Conservation (phyloP, 371 early-diverging fungal species). For the Thermomucor indicae-seudaticae region DNA sequence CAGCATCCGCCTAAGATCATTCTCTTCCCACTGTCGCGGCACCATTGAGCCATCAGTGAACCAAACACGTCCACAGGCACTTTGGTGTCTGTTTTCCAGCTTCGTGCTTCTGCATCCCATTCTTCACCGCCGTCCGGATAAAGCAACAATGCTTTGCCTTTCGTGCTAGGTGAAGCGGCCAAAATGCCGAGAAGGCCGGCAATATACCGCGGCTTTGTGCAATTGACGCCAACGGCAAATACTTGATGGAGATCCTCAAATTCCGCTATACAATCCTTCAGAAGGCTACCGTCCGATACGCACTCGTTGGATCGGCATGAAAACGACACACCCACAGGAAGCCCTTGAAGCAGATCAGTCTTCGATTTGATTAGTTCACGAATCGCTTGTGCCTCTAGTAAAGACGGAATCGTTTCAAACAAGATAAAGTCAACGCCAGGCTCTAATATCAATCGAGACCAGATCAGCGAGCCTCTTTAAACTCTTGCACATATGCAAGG, state of each 20-base stretch:
- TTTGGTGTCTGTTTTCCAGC: conserved; percentile 19
- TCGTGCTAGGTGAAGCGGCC: neutral
- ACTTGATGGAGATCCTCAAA: conserved; percentile 19
- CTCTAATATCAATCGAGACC: too few relatives aligned
- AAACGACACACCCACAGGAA: conserved; percentile 37
- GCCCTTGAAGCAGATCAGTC: conserved; percentile 1
- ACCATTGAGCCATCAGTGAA: conserved; percentile 11
- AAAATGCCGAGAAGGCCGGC: conserved; percentile 3
- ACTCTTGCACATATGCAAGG: neutral
- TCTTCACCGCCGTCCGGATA: conserved; percentile 47
- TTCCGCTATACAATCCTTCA: conserved; percentile 15
- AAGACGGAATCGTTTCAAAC: conserved; percentile 61
- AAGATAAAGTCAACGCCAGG: conserved; percentile 45
- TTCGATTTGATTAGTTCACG: conserved; percentile 12
- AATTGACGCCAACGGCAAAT: conserved; percentile 54
- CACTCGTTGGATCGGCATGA: conserved; percentile 32
- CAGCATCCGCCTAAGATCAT: conserved; percentile 51
- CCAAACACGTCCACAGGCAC: conserved; percentile 30
- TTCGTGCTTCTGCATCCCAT: conserved; percentile 34
- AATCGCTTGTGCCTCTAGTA: conserved; percentile 46
- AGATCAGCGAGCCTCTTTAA: neutral
- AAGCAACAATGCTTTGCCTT: conserved; percentile 21
- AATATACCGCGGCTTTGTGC: conserved; percentile 46
- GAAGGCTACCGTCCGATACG: conserved; percentile 37
- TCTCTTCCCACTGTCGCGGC: conserved; percentile 9